A percentile compares a stretch with the other conserved stretches of the same genome.
Evolutionary conservation across 2,329 filamentous ascomycete genomes (phyloP).

Genomic region (Leptographium procerum): DNA sequence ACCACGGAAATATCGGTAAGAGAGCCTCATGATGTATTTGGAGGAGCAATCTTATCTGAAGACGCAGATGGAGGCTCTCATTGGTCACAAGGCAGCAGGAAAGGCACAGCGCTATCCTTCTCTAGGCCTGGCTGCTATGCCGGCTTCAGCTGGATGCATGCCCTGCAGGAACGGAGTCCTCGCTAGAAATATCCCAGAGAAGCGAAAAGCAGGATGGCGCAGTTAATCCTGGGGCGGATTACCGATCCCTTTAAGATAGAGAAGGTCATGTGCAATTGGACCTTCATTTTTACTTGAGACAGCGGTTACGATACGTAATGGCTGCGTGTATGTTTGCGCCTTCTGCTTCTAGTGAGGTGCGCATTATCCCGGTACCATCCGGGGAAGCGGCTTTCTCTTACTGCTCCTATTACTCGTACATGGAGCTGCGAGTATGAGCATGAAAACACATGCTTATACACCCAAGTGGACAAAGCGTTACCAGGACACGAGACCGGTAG

Average conservation of each 20-base stretch:
- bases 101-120: neutral
- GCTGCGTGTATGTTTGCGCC: neutral
- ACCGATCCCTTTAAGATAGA: neutral
- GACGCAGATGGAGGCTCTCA: neutral
- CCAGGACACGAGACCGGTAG: neutral
- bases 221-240: neutral
- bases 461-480: neutral
- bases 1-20: neutral
- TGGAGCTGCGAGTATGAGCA: too few relatives aligned
- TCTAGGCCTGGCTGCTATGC: neutral
- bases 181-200: slow-evolving; percentile 7
- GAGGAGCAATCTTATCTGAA: neutral
- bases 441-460: neutral
- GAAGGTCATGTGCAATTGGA: neutral
- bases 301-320: neutral
- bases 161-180: neutral
- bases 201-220: neutral
- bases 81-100: neutral
- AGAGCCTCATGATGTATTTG: neutral
- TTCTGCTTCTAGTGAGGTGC: neutral
- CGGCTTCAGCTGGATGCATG: neutral
- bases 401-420: too few relatives aligned
- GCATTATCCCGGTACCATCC: neutral
- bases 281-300: neutral
- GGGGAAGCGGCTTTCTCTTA: neutral